phyloP scores from a whole-genome alignment of 306 rosid genomes.

The Herpetospermum pedunculosum region DNA sequence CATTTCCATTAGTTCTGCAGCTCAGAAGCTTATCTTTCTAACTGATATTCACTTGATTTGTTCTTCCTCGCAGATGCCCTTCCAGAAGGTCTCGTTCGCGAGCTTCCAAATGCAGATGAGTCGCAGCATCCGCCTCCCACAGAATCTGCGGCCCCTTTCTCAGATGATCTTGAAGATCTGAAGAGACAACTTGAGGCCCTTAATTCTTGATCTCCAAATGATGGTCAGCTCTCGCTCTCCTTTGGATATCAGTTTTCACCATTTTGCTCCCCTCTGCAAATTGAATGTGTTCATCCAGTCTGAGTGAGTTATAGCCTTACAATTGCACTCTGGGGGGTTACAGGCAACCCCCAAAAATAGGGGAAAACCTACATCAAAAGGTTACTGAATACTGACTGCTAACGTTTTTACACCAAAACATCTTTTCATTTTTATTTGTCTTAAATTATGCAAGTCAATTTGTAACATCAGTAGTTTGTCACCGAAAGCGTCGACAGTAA shows the following conservation, averaged over 20 bases:
- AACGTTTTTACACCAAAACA: not conserved
- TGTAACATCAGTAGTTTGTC: not conserved
- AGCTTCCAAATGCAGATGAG: conserved; percentile 78
- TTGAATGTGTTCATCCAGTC: not conserved
- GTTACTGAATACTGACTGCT: not conserved
- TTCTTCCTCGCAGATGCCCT: conserved; percentile 41
- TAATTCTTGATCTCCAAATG: conserved; percentile 28
- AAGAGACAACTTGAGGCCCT: conserved; percentile 78
- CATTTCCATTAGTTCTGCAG: not conserved
- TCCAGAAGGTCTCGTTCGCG: conserved; percentile 88
- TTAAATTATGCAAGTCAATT: not conserved
- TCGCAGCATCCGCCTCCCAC: conserved; percentile 14
- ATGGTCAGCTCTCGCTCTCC: not conserved
- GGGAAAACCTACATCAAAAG: not conserved
- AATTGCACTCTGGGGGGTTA: not conserved
- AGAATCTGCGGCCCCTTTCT: conserved; percentile 23
- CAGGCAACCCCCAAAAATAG: not conserved
- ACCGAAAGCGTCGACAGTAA: not conserved
- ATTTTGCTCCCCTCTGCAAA: not conserved
- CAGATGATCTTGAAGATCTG: conserved; percentile 74
- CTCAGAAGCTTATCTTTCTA: not conserved
- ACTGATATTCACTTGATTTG: not conserved
- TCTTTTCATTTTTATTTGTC: not conserved
- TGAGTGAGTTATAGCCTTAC: not conserved
- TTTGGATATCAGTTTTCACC: not conserved